Base-by-base conservation (phyloP, 345 rosid genomes). In the Viola odorata region DNA sequence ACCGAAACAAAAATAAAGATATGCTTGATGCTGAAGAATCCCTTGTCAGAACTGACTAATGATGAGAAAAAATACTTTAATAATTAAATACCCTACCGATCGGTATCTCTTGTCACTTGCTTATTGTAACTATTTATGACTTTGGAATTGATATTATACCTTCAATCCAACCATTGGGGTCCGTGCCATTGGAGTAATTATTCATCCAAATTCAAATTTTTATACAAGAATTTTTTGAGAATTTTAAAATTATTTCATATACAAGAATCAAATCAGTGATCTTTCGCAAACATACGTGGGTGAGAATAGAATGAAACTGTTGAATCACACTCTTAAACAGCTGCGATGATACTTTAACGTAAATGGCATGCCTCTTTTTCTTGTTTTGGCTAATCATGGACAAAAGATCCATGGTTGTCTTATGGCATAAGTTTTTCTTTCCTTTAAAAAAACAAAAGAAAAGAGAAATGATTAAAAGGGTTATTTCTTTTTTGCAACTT, bases 351-450 rank as follows among this genome's bases (percentile, higher is more conserved):
- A 58, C 51, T 65, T 47, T 60, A 39, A 6, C 70, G 63, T 60
- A 60, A 40, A 48, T 60, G 15, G 37, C 50, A 38, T 15, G 16
- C 58, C 13, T 66, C 40, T 61, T 75, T 69, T 74, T 63, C 74
- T 73, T 77, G 78, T 80, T 69, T 70, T 67, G 80, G 78, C 78
- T 75, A 75, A 75, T 77, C 78, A 78, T 58, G 36, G 44, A 53
- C 50, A 2, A 23, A 52, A 54, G 58, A 42, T 53, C 52, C 55
- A 14, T 7, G 60, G 42, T 49, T 63, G 47, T 65, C 78, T 81
- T 81, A 50, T 42, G 23, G 73, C 58, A 8, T 51, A 77, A 72
- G 82, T 70, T 75, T 69, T 13, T 49, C n/a, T n/a, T n/a, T n/a
- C n/a, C n/a, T n/a, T n/a, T n/a, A n/a, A n/a, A n/a, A n/a, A n/a